A percentile compares a stretch with the other conserved stretches of the same genome.
Conservation (phyloP, 2,329 filamentous ascomycete genomes). For the Penicillium sclerotiorum region DNA sequence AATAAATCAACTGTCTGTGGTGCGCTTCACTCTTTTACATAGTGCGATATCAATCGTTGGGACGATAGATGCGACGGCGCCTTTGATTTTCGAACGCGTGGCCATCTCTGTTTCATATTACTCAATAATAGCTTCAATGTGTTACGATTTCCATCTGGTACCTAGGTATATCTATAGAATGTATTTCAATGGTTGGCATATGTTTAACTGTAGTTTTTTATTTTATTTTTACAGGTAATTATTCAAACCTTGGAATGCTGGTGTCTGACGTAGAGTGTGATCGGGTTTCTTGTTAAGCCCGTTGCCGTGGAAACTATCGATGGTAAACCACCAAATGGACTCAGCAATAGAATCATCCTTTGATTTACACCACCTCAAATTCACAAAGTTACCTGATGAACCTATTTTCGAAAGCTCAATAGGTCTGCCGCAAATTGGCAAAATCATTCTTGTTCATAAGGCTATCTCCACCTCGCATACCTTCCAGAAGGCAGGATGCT, state of each 20-base stretch:
- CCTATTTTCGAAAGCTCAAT: too few species aligned
- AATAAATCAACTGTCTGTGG: conserved; percentile 37
- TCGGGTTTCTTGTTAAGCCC: neutral
- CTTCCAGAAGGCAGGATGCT: conserved; percentile 14
- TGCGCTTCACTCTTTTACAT: conserved; percentile 36
- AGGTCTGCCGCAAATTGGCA: too few species aligned
- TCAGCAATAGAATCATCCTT: too few species aligned
- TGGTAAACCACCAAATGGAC: neutral
- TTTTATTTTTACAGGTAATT: too few species aligned
- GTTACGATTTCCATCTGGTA: neutral
- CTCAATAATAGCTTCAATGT: neutral
- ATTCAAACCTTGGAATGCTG: neutral
- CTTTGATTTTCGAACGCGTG: conserved; percentile 6
- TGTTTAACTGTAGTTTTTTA: neutral
- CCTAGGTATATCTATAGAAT: neutral
- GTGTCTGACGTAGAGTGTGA: neutral
- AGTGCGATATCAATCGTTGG: conserved; percentile 28
- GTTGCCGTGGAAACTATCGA: conserved; percentile 34
- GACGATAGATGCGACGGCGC: conserved; percentile 30
- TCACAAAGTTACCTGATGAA: too few species aligned
- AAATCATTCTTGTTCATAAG: neutral
- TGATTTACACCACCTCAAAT: too few species aligned
- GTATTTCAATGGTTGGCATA: neutral
- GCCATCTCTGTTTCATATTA: conserved; percentile 6
- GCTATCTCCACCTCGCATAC: neutral